These are phyloP conservation scores for Ploettnerulaceae sp. DNA, from an alignment of 2,329 filamentous ascomycete genomes.

Conservation along the genomic window DNA sequence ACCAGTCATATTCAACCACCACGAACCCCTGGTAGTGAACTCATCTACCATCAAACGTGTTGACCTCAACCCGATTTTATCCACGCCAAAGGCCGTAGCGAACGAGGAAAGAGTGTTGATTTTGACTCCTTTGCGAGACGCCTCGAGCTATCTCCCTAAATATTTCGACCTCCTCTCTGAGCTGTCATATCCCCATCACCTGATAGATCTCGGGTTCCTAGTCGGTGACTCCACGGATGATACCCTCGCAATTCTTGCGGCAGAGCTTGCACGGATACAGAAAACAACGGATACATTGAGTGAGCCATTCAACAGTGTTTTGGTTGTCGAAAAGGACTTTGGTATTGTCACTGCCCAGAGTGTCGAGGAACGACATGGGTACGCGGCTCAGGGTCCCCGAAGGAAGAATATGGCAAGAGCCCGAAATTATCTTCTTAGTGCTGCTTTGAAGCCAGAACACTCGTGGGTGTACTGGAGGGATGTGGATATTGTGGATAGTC, in stretches of 20 bases:
- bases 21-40: slow-evolving; percentile 81
- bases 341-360: slow-evolving; percentile 56
- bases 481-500: slow-evolving; percentile 91
- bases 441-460: slow-evolving; percentile 85
- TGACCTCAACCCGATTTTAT: slow-evolving; percentile 79
- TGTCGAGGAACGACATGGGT: slow-evolving; percentile 79
- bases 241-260: slow-evolving; percentile 78
- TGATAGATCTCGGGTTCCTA: slow-evolving; percentile 93
- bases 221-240: slow-evolving; percentile 90
- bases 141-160: slow-evolving; percentile 72
- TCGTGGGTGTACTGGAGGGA: slow-evolving; percentile 99
- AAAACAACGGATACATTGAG: slow-evolving; percentile 61
- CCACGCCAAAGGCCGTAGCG: slow-evolving; percentile 69
- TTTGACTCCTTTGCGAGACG: slow-evolving; percentile 88
- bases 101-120: slow-evolving; percentile 89
- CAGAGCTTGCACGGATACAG: slow-evolving; percentile 85
- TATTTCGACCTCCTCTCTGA: slow-evolving; percentile 91
- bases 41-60: slow-evolving; percentile 71
- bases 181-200: slow-evolving; percentile 87
- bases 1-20: slow-evolving; percentile 94
- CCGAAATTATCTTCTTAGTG: slow-evolving; percentile 82
- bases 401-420: slow-evolving; percentile 87
- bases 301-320: slow-evolving; percentile 80
- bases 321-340: slow-evolving; percentile 90
- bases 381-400: slow-evolving; percentile 81